phyloP scores from a whole-genome alignment of 768 basidiomycete species.

The Naganishia onofrii region DNA sequence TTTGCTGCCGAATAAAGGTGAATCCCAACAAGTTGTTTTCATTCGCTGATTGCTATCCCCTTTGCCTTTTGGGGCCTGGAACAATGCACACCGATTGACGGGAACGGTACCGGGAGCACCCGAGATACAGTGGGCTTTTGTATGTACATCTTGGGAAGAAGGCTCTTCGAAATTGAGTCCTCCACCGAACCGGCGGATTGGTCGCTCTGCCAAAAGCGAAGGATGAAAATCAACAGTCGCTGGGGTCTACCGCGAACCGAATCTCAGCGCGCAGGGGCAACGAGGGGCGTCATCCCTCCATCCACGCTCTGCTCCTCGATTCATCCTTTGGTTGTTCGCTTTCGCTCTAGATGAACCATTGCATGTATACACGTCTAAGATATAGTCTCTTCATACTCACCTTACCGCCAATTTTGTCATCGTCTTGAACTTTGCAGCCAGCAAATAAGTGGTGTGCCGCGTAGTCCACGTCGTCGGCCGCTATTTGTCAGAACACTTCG shows the following conservation, averaged over 20 bases:
- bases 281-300: neutral
- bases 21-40: constrained; percentile 9
- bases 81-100: neutral
- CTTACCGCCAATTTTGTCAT: neutral
- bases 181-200: constrained; percentile 2
- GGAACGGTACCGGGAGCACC: constrained; percentile 8
- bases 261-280: no score
- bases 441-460: neutral
- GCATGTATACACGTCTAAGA: neutral
- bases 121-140: neutral
- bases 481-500: neutral
- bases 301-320: neutral
- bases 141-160: neutral
- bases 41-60: constrained; percentile 23
- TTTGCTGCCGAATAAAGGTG: neutral
- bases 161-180: neutral
- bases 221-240: neutral
- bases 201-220: neutral
- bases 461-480: neutral
- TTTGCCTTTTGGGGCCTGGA: constrained; percentile 1
- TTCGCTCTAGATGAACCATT: neutral
- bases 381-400: no score
- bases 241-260: no score
- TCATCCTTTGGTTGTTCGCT: neutral
- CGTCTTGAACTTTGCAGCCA: neutral